Percentiles rank a stretch among this genome's conserved stretches.
These are phyloP conservation scores for Neonectria magnoliae DNA, from an alignment of 2,329 filamentous ascomycete genomes.

Conservation along the genomic window DNA sequence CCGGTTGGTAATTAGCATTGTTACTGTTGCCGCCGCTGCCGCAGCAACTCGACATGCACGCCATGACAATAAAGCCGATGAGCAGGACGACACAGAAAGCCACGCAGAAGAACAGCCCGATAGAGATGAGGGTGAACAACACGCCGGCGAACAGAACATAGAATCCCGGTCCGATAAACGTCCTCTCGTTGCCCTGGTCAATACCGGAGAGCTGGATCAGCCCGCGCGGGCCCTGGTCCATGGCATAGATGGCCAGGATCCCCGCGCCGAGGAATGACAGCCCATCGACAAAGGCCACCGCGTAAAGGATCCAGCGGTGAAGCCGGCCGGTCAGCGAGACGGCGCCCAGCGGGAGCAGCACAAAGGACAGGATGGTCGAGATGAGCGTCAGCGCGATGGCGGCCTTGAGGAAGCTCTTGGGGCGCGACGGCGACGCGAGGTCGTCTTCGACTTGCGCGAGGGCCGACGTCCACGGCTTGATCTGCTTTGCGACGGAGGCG, in stretches of 20 bases:
- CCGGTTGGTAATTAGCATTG: background rate
- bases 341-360: slow-evolving; percentile 19
- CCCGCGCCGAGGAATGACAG: slow-evolving; percentile 19
- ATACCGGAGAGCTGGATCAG: slow-evolving; percentile 25
- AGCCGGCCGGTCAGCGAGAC: slow-evolving; percentile 21
- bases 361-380: slow-evolving; percentile 22
- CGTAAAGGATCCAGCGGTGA: slow-evolving; percentile 26
- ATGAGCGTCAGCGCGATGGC: slow-evolving; percentile 17
- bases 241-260: slow-evolving; percentile 26
- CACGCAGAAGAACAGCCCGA: slow-evolving; percentile 25
- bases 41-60: slow-evolving; percentile 10
- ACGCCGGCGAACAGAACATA: slow-evolving; percentile 27
- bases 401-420: slow-evolving; percentile 20
- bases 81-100: slow-evolving; percentile 18
- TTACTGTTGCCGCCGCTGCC: background rate
- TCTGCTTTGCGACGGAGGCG: background rate
- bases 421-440: slow-evolving; percentile 10
- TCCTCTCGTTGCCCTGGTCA: slow-evolving; percentile 18
- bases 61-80: slow-evolving; percentile 18
- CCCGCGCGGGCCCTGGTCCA: slow-evolving; percentile 28
- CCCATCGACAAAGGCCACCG: slow-evolving; percentile 21
- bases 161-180: slow-evolving; percentile 21
- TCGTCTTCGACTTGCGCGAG: slow-evolving; percentile 18
- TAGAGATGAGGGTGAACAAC: slow-evolving; percentile 29
- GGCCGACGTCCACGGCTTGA: slow-evolving; percentile 23